A percentile compares a stretch with the other conserved stretches of the same genome.
phyloP scores from a whole-genome alignment of 257 asterid species.

The Mitragyna speciosa region DNA sequence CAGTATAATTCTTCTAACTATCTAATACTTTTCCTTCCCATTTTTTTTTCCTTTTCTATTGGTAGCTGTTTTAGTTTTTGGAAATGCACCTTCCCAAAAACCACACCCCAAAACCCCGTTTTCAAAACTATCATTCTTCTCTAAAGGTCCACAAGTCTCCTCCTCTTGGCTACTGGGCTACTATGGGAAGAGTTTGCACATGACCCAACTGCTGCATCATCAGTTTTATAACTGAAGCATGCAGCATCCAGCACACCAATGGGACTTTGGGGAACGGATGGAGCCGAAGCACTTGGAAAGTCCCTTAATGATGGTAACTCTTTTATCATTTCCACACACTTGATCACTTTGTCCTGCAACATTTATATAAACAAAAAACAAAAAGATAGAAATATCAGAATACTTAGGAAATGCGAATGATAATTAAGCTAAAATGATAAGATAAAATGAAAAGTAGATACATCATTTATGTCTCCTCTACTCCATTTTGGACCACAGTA shows the following conservation, averaged over 20 bases:
- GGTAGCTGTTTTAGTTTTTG: constrained; percentile 6
- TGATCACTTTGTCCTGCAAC: constrained; percentile 37
- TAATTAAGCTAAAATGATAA: constrained; percentile 16
- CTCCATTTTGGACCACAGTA: constrained; percentile 28
- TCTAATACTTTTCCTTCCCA: neutral
- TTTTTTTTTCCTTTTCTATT: constrained; percentile 4
- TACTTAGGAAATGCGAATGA: neutral
- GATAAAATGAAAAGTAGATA: constrained; percentile 2
- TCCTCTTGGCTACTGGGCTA: constrained; percentile 39
- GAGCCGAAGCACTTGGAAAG: constrained; percentile 23
- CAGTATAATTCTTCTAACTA: neutral
- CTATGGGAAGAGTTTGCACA: constrained; percentile 28
- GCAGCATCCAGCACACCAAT: constrained; percentile 48
- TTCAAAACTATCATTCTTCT: neutral
- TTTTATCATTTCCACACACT: constrained; percentile 32
- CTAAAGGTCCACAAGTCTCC: constrained; percentile 28
- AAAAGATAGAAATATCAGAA: neutral
- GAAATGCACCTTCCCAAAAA: constrained; percentile 3
- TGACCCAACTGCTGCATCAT: constrained; percentile 33
- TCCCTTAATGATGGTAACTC: constrained; percentile 19
- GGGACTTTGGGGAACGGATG: constrained; percentile 37
- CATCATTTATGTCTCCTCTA: neutral
- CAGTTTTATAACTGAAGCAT: constrained; percentile 40
- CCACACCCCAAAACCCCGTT: constrained; percentile 18
- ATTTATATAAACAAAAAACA: neutral